Conservation (phyloP, 1,284 basidiomycete species). For the Garcileccinum viscosum region DNA sequence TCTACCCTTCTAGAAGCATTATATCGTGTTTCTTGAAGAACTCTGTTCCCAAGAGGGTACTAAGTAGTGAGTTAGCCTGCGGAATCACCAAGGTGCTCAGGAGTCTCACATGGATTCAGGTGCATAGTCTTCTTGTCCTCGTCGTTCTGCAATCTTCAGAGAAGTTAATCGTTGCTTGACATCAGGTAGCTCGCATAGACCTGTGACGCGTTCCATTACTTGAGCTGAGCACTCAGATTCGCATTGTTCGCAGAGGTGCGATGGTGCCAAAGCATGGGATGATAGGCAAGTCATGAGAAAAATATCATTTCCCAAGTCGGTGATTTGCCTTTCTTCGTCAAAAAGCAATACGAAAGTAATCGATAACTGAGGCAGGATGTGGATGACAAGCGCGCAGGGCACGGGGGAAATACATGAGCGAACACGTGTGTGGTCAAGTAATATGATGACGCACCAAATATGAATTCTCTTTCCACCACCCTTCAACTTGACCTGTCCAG, state of each 20-base stretch:
- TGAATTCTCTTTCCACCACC: too few species aligned
- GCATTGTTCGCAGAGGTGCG: constrained; percentile 56
- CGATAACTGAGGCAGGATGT: too few species aligned
- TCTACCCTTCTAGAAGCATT: neutral
- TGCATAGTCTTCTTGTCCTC: constrained; percentile 36
- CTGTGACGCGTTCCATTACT: constrained; percentile 84
- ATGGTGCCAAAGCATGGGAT: too few species aligned
- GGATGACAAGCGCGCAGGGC: too few species aligned
- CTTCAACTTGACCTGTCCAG: too few species aligned
- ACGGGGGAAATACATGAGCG: too few species aligned
- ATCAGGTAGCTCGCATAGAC: constrained; percentile 79
- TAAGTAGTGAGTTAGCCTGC: constrained; percentile 30
- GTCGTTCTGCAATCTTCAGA: neutral
- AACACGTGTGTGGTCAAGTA: too few species aligned
- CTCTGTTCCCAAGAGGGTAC: constrained; percentile 58
- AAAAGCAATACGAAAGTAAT: too few species aligned
- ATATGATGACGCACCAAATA: too few species aligned
- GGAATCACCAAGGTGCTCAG: constrained; percentile 48
- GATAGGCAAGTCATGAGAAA: too few species aligned
- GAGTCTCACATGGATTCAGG: constrained; percentile 54
- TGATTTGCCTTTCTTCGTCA: too few species aligned
- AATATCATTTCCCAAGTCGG: too few species aligned
- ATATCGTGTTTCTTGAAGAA: constrained; percentile 39
- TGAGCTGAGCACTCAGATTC: constrained; percentile 80
- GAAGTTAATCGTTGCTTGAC: constrained; percentile 6